Percentiles rank a stretch among this genome's conserved stretches.
phyloP scores from a whole-genome alignment of 306 rosid genomes.

The Prunus dulcis region DNA sequence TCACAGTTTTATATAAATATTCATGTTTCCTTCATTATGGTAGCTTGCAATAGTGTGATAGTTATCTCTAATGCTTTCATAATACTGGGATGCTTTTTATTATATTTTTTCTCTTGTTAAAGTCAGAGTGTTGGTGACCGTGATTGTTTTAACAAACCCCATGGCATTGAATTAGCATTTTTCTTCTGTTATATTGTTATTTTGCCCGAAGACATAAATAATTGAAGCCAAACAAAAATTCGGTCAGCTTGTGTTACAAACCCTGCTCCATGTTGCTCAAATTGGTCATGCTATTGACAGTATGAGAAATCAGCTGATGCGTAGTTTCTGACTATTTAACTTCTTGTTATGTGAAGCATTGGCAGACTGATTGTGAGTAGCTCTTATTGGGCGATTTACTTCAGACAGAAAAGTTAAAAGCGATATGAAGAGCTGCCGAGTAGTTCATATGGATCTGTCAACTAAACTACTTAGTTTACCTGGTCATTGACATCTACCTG shows the following conservation, averaged over 20 bases:
- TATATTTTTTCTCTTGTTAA: not conserved
- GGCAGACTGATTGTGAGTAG: not conserved
- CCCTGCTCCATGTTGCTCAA: no score
- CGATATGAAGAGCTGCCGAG: no score
- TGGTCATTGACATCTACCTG: not conserved
- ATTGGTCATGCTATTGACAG: no score
- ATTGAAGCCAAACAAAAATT: no score
- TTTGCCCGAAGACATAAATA: no score
- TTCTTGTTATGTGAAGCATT: not conserved
- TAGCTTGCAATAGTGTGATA: constrained; percentile 7
- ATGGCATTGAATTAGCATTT: no score
- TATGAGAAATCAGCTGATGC: not conserved
- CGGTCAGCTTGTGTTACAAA: no score
- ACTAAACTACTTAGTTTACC: not conserved
- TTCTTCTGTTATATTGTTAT: no score
- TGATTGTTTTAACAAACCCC: not conserved
- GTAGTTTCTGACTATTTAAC: not conserved
- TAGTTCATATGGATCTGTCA: not conserved
- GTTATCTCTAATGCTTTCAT: not conserved
- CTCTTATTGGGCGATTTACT: not conserved
- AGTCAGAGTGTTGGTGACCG: not conserved
- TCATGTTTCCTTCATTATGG: not conserved
- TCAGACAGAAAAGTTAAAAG: not conserved
- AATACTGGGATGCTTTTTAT: not conserved
- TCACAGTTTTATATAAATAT: not conserved